Percentiles rank a stretch among this genome's conserved stretches.
These are phyloP conservation scores for Podosphaera leucotricha DNA, from an alignment of 2,329 filamentous ascomycete species.

Conservation along the genomic window DNA sequence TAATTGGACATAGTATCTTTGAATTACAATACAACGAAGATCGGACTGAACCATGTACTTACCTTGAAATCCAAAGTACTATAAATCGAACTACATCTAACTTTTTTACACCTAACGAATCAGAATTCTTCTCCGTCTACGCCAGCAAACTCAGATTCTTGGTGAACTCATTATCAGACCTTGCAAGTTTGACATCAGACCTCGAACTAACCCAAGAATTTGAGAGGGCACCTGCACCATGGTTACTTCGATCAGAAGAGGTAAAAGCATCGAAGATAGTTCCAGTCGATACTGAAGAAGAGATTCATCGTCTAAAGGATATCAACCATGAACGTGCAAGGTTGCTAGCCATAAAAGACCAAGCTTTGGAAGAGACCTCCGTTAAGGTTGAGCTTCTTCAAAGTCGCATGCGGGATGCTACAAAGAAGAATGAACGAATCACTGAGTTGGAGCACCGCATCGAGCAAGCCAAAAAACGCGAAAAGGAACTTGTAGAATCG, in stretches of 20 bases:
- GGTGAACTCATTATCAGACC: constrained; percentile 39
- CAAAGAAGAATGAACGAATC: constrained; percentile 50
- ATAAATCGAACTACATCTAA: constrained; percentile 31
- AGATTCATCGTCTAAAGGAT: constrained; percentile 57
- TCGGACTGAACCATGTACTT: constrained; percentile 40
- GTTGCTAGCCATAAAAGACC: constrained; percentile 48
- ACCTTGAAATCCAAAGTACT: constrained; percentile 39
- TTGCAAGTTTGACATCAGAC: constrained; percentile 46
- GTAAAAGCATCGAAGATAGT: constrained; percentile 62
- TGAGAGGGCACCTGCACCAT: constrained; percentile 52
- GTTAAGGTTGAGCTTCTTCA: constrained; percentile 87
- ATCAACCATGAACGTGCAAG: constrained; percentile 58
- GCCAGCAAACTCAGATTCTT: constrained; percentile 41
- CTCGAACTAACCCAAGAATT: constrained; percentile 57
- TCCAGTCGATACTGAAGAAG: constrained; percentile 63
- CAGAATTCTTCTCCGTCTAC: constrained; percentile 48
- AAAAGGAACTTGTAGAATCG: constrained; percentile 32
- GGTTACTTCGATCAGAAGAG: constrained; percentile 61
- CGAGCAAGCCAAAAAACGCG: constrained; percentile 26
- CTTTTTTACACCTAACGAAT: constrained; percentile 31
- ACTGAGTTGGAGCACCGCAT: constrained; percentile 38
- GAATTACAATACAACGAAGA: constrained; percentile 47
- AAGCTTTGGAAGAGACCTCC: constrained; percentile 63
- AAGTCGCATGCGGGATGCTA: constrained; percentile 63
- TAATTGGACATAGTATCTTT: constrained; percentile 41